Evolutionary conservation across 257 asterid species (phyloP), one percentile per base, ranked within the genome.

Genomic region (Capsicum rhomboideum): DNA sequence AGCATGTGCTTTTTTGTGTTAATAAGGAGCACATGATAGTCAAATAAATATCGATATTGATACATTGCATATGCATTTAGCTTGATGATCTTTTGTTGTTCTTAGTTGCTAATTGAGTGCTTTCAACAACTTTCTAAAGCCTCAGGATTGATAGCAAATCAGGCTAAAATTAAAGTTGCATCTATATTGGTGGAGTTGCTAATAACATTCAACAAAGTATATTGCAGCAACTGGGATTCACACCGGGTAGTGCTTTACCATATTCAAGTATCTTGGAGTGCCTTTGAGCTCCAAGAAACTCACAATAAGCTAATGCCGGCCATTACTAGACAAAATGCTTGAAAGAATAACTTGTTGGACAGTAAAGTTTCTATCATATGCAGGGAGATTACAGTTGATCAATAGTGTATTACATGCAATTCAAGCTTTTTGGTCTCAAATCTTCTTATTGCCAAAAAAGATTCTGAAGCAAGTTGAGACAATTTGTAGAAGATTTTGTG

Each of bases 1-100:
- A 92, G 88, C 90, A 91, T 95, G 99, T 93, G 86, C 68, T 81
- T 84, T 52, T 28, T 6, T 3, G n/a, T n/a, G n/a, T n/a, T n/a
- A n/a, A n/a, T n/a, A n/a, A n/a, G n/a, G n/a, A n/a, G n/a, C n/a
- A n/a, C n/a, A n/a, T n/a, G n/a, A n/a, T n/a, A n/a, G n/a, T n/a
- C n/a, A n/a, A n/a, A n/a, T n/a, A n/a, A n/a, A n/a, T n/a, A n/a
- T n/a, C n/a, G n/a, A n/a, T n/a, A n/a, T n/a, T n/a, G n/a, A n/a
- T n/a, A n/a, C n/a, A n/a, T n/a, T n/a, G n/a, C n/a, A n/a, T n/a
- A n/a, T n/a, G n/a, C n/a, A n/a, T n/a, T n/a, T n/a, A n/a, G n/a
- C n/a, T 0, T 21, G 31, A 21, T 59, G 31, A 21, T 10, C 17
- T 21, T 1, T 5, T 4, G 12, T 4, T 59, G 7, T 59, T 59